phyloP scores from a whole-genome alignment of 2,329 filamentous ascomycete genomes.

The Colletotrichum truncatum region DNA sequence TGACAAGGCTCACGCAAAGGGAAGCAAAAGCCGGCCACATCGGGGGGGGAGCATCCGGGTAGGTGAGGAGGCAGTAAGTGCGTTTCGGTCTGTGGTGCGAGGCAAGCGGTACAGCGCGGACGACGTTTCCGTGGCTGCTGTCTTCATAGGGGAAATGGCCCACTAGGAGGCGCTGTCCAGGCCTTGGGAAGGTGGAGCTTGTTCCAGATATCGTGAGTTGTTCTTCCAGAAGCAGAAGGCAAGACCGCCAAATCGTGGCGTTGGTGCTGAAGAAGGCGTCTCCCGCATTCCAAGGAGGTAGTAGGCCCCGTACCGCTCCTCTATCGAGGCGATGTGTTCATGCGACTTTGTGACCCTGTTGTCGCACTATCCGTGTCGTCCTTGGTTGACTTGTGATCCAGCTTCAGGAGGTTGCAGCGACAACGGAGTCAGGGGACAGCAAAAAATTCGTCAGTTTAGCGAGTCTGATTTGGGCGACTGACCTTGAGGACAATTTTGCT shows the following conservation, averaged over 20 bases:
- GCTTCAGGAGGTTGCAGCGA: not conserved
- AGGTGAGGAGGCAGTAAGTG: not conserved
- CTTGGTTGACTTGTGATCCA: not conserved
- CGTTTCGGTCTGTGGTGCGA: slow-evolving; percentile 21
- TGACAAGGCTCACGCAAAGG: not conserved
- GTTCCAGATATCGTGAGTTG: slow-evolving; percentile 20
- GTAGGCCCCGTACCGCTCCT: not conserved
- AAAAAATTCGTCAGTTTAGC: not conserved
- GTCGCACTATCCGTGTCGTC: not conserved
- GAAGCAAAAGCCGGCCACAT: not conserved
- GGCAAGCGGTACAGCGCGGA: not conserved
- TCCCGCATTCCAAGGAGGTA: not conserved
- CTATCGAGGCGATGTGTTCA: not conserved
- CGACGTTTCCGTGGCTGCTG: not conserved
- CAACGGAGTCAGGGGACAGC: not conserved
- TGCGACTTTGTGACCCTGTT: slow-evolving; percentile 12
- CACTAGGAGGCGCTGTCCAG: not conserved
- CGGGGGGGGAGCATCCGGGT: not conserved
- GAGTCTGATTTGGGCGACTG: not conserved
- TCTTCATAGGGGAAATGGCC: slow-evolving; percentile 2
- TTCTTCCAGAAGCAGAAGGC: slow-evolving; percentile 22
- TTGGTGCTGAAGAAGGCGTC: slow-evolving; percentile 10
- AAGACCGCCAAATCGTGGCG: slow-evolving; percentile 22
- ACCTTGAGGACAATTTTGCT: not conserved
- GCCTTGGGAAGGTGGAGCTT: slow-evolving; percentile 5